Conservation (phyloP, 371 early-diverging fungal species). For the Apophysomyces sp. region DNA sequence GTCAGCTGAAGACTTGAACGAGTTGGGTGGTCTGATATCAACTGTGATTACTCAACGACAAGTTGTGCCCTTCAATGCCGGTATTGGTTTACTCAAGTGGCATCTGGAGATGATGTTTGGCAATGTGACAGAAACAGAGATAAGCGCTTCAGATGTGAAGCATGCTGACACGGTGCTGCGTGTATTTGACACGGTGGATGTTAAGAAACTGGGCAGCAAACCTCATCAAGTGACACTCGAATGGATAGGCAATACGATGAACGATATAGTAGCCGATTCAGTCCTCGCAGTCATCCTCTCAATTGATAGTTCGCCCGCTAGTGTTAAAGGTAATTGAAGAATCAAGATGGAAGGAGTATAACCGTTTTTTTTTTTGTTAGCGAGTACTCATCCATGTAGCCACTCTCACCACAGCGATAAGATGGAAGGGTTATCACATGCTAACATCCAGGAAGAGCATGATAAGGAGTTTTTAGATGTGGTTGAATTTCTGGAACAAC, state of each 20-base stretch:
- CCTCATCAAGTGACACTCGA: slow-evolving; percentile 73
- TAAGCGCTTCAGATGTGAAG: slow-evolving; percentile 14
- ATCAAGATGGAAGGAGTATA: neutral
- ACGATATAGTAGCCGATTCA: slow-evolving; percentile 96
- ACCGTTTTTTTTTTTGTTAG: slow-evolving; percentile 9
- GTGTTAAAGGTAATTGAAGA: slow-evolving; percentile 72
- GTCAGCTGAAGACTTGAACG: slow-evolving; percentile 73
- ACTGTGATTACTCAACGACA: slow-evolving; percentile 81
- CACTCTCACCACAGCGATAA: slow-evolving; percentile 27
- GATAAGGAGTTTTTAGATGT: slow-evolving; percentile 34
- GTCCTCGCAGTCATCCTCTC: slow-evolving; percentile 84
- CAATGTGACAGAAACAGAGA: slow-evolving; percentile 36
- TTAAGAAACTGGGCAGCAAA: slow-evolving; percentile 53
- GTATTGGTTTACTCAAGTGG: slow-evolving; percentile 80
- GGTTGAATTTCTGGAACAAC: slow-evolving; percentile 37
- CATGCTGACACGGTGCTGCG: slow-evolving; percentile 40
- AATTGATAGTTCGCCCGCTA: slow-evolving; percentile 87
- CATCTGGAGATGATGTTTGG: slow-evolving; percentile 95
- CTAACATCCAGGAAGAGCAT: slow-evolving; percentile 21
- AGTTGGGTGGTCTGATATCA: slow-evolving; percentile 77
- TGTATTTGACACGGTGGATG: slow-evolving; percentile 80
- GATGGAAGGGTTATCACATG: slow-evolving; percentile 11
- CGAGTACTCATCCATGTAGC: slow-evolving; percentile 39
- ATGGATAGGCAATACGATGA: slow-evolving; percentile 90
- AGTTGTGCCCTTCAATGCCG: slow-evolving; percentile 75